phyloP scores from a whole-genome alignment of 345 rosid species.

The Hirschfeldia incana region DNA sequence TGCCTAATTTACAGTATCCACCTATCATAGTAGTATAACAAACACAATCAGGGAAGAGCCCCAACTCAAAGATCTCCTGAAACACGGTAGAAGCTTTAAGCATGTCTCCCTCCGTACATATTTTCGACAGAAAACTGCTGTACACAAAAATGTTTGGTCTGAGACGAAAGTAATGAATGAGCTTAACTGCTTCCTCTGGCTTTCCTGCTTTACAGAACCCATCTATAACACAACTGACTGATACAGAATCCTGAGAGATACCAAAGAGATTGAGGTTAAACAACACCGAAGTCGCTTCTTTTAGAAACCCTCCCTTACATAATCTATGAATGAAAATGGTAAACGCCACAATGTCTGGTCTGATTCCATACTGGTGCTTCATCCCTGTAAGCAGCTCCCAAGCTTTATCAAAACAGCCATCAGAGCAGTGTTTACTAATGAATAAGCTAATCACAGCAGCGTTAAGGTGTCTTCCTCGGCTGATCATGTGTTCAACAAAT shows the following conservation, averaged over 20 bases:
- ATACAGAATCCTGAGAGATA: constrained; percentile 48
- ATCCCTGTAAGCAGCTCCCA: constrained; percentile 48
- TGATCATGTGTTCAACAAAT: constrained; percentile 47
- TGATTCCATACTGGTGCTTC: constrained; percentile 44
- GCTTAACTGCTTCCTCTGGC: constrained; percentile 44
- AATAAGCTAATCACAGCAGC: constrained; percentile 46
- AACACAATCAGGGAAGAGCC: constrained; percentile 51
- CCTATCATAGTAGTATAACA: constrained; percentile 48
- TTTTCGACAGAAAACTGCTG: constrained; percentile 50
- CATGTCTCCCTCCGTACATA: constrained; percentile 48
- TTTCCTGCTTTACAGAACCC: constrained; percentile 48
- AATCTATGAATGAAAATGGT: constrained; percentile 44
- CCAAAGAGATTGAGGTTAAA: constrained; percentile 46
- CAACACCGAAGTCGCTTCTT: constrained; percentile 48
- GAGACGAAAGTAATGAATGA: constrained; percentile 41
- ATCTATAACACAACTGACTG: constrained; percentile 46
- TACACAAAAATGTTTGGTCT: constrained; percentile 50
- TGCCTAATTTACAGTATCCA: constrained; percentile 45
- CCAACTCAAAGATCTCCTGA: constrained; percentile 46
- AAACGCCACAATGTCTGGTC: constrained; percentile 49
- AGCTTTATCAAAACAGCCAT: constrained; percentile 44
- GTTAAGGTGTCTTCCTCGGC: constrained; percentile 41
- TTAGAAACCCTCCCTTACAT: constrained; percentile 44
- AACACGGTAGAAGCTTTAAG: constrained; percentile 42
- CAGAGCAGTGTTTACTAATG: constrained; percentile 38